Base-by-base conservation (phyloP, 192 early-diverging fungal genomes). In the Backusella australiensis region DNA sequence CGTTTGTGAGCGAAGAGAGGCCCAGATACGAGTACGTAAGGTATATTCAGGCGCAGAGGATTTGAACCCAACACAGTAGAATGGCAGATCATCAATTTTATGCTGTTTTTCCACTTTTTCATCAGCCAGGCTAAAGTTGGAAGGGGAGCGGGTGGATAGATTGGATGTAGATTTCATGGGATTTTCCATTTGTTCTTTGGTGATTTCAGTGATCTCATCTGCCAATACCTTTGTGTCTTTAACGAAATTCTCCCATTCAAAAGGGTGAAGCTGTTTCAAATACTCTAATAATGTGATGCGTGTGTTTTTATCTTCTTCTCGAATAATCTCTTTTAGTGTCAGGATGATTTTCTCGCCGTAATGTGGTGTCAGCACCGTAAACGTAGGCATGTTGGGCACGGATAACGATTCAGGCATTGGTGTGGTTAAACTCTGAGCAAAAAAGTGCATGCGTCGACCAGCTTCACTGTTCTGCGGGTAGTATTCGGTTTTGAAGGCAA, bases 241-340 rank as follows among this genome's bases (percentile, higher is more conserved):
- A 69, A 94, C 95, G 85, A 95, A 96, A 83, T 96, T 96, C 53
- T 94, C 92, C 95, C 95, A 96, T 82, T 96, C 95, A 59, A 90
- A 89, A 3, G 92, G 85, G 73, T 95, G 92, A 44, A 93, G 84
- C 14, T 92, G 90, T 78, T 94, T 92, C 44, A 93, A 80, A 67
- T 94, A 95, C 80, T 96, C 94, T 36, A 96, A 84, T 38, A 95
- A 77, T 9, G 93, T 96, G 12, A 96, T 88, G 2, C 91, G 89
- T 36, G 91, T 92, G 79, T 91, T 90, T 79, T 91, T 86, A 77
- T 96, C 93, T 74, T 92, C 91, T 78, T 94, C 92, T 67, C 92
- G 85, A 59, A 96, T 94, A 59, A 96, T 94, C 83, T 96, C 94
- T 38, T 91, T 85, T 49, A 96, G 84, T 15, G 92, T 91, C 74